phyloP scores from a whole-genome alignment of 352 stramenopile genomes.

The Blastocystis sp. region DNA sequence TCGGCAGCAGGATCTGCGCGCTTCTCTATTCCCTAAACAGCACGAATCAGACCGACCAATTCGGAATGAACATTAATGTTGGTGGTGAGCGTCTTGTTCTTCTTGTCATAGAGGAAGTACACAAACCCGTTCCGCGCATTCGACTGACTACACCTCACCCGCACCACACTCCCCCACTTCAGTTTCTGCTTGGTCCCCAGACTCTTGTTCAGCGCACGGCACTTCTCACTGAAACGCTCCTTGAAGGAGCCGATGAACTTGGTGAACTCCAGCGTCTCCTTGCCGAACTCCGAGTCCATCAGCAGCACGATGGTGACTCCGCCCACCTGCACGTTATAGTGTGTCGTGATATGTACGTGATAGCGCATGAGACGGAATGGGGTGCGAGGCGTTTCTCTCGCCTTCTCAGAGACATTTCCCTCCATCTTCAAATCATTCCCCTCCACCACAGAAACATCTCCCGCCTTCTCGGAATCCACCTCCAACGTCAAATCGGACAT shows the following conservation, averaged over 20 bases:
- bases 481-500: not conserved
- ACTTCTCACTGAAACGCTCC: not conserved
- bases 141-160: not conserved
- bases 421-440: too few species aligned
- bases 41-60: not conserved
- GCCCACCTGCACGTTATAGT: not conserved
- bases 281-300: not conserved
- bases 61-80: slow-evolving; percentile 10
- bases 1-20: not conserved
- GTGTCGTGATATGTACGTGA: not conserved
- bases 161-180: not conserved
- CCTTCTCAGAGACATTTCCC: too few species aligned
- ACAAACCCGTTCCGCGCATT: not conserved
- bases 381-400: not conserved
- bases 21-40: not conserved
- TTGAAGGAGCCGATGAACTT: not conserved
- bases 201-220: slow-evolving; percentile 5
- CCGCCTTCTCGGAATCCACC: not conserved
- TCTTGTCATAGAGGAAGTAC: slow-evolving; percentile 20
- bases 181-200: not conserved
- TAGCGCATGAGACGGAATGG: slow-evolving; percentile 20
- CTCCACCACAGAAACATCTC: too few species aligned
- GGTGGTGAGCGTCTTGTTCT: slow-evolving; percentile 19
- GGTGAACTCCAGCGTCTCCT: not conserved
- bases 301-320: not conserved